These are phyloP conservation scores for Naganishia albida DNA, from an alignment of 1,284 basidiomycete genomes.

Conservation along the genomic window DNA sequence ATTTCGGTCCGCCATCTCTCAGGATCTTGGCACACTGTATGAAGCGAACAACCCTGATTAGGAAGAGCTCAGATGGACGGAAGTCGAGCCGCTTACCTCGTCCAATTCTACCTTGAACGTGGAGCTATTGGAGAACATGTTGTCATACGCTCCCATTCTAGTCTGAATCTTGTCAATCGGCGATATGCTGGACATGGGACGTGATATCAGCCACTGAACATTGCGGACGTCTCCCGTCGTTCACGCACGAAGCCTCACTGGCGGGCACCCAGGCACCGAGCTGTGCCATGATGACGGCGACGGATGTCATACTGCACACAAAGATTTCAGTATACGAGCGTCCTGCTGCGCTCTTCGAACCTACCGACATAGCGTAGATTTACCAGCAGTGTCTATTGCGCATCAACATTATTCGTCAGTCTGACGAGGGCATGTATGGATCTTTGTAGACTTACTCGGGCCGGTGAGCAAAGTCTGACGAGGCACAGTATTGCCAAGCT, in stretches of 20 bases:
- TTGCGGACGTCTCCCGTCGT: background rate
- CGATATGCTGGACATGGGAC: slow-evolving; percentile 61
- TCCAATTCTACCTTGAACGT: slow-evolving; percentile 97
- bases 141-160: slow-evolving; percentile 97
- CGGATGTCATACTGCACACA: slow-evolving; percentile 91
- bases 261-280: slow-evolving; percentile 98
- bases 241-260: slow-evolving; percentile 66
- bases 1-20: slow-evolving; percentile 84
- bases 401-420: background rate
- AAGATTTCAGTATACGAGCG: slow-evolving; percentile 49
- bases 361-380: slow-evolving; percentile 67
- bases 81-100: slow-evolving; percentile 63
- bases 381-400: slow-evolving; percentile 62
- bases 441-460: slow-evolving; percentile 80
- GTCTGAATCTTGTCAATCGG: slow-evolving; percentile 94
- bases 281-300: slow-evolving; percentile 93
- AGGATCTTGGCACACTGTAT: slow-evolving; percentile 77
- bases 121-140: slow-evolving; percentile 92
- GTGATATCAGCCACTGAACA: background rate
- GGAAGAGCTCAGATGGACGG: background rate
- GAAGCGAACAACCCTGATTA: background rate
- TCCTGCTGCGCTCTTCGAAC: slow-evolving; percentile 37
- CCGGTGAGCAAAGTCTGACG: slow-evolving; percentile 89
- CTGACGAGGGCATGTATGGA: background rate
- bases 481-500: slow-evolving; percentile 74